Evolutionary conservation across 2,329 filamentous ascomycete species (phyloP).

Genomic region (Epichloe brachyelytri): DNA sequence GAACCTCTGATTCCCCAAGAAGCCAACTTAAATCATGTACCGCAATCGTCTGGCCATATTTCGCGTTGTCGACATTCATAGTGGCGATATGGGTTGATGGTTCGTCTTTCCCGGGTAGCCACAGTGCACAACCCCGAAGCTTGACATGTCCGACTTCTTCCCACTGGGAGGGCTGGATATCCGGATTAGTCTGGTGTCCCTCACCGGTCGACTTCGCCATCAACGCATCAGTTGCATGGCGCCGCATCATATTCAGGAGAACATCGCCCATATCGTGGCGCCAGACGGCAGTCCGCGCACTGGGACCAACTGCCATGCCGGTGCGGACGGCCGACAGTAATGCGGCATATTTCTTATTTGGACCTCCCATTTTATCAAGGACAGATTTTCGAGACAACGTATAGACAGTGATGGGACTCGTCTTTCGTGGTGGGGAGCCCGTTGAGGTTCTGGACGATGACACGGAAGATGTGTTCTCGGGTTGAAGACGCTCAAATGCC

Average conservation of each 20-base stretch:
- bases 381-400: slow-evolving; percentile 16
- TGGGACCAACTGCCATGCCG: slow-evolving; percentile 14
- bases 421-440: background rate
- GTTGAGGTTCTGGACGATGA: background rate
- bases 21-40: slow-evolving; percentile 41
- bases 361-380: slow-evolving; percentile 14
- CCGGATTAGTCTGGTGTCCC: slow-evolving; percentile 18
- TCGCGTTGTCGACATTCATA: slow-evolving; percentile 24
- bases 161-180: slow-evolving; percentile 31
- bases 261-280: slow-evolving; percentile 43
- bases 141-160: slow-evolving; percentile 26
- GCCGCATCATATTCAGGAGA: slow-evolving; percentile 37
- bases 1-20: slow-evolving; percentile 34
- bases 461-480: background rate
- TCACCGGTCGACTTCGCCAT: slow-evolving; percentile 10
- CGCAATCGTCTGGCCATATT: slow-evolving; percentile 25
- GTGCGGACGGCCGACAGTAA: slow-evolving; percentile 11
- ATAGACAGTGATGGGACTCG: slow-evolving; percentile 15
- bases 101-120: slow-evolving; percentile 17
- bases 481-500: slow-evolving; percentile 16
- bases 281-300: slow-evolving; percentile 12
- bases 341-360: slow-evolving; percentile 7
- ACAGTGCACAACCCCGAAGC: slow-evolving; percentile 34
- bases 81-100: slow-evolving; percentile 28
- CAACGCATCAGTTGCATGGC: slow-evolving; percentile 33